A percentile compares a stretch with the other conserved stretches of the same genome.
Conservation (phyloP, 2,329 filamentous ascomycete genomes). For the Botryosphaeria dothidea region DNA sequence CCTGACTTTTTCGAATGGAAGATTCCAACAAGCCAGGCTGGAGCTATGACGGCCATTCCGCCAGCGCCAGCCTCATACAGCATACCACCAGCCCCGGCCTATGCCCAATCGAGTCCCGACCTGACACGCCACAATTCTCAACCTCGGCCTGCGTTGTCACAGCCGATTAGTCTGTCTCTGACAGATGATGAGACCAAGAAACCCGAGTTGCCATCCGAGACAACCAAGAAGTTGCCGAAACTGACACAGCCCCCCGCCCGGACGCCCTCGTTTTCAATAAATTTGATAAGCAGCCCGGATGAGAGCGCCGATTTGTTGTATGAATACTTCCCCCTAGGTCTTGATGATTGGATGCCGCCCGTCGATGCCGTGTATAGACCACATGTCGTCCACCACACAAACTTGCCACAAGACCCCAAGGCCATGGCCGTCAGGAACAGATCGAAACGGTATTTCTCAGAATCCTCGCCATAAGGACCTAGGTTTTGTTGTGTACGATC, state of each 20-base stretch:
- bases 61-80: slow-evolving; percentile 38
- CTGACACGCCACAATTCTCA: slow-evolving; percentile 27
- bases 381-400: slow-evolving; percentile 82
- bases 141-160: slow-evolving; percentile 20
- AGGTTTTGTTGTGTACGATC: background rate
- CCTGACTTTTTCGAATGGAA: slow-evolving; percentile 50
- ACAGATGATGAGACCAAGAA: slow-evolving; percentile 56
- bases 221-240: slow-evolving; percentile 32
- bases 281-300: slow-evolving; percentile 61
- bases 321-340: slow-evolving; percentile 88
- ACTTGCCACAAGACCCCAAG: slow-evolving; percentile 49
- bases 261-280: slow-evolving; percentile 48
- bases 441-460: slow-evolving; percentile 53
- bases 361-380: slow-evolving; percentile 89
- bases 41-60: slow-evolving; percentile 46
- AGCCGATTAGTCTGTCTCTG: slow-evolving; percentile 57
- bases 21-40: slow-evolving; percentile 34
- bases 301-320: slow-evolving; percentile 85
- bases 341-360: slow-evolving; percentile 91
- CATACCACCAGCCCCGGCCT: slow-evolving; percentile 39
- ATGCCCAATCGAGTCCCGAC: slow-evolving; percentile 57
- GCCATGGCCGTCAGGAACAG: slow-evolving; percentile 44
- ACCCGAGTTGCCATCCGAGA: slow-evolving; percentile 35
- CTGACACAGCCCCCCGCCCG: slow-evolving; percentile 35
- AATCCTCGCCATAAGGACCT: slow-evolving; percentile 31